phyloP scores from a whole-genome alignment of 805 yeast species.

The Starmerella davenportii region DNA sequence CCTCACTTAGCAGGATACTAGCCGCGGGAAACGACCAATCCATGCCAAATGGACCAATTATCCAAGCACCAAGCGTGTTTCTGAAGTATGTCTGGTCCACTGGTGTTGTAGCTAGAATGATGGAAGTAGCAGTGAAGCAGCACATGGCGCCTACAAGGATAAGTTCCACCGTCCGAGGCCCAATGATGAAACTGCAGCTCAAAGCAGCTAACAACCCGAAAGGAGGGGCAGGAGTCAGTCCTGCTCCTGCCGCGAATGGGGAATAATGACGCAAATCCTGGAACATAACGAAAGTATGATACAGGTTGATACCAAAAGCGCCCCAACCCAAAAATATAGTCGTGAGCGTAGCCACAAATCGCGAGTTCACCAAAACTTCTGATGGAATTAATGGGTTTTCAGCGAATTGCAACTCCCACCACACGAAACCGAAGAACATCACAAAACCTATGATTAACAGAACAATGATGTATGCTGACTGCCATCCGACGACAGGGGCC shows the following conservation, averaged over 20 bases:
- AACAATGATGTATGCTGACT: slow-evolving; percentile 34
- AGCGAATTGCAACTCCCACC: slow-evolving; percentile 31
- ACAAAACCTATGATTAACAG: slow-evolving; percentile 35
- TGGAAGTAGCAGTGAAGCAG: slow-evolving; percentile 37
- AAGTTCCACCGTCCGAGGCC: slow-evolving; percentile 31
- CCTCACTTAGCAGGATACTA: slow-evolving; percentile 40
- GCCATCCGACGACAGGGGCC: slow-evolving; percentile 60
- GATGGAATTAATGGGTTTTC: slow-evolving; percentile 38
- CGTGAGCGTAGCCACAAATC: slow-evolving; percentile 28
- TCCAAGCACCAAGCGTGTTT: slow-evolving; percentile 36
- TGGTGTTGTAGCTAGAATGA: slow-evolving; percentile 39
- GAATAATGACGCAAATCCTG: slow-evolving; percentile 33
- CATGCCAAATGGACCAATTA: slow-evolving; percentile 53
- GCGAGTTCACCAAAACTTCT: slow-evolving; percentile 30
- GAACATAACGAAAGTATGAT: slow-evolving; percentile 37
- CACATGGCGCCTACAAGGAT: slow-evolving; percentile 34
- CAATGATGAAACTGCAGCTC: slow-evolving; percentile 32
- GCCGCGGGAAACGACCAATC: slow-evolving; percentile 63
- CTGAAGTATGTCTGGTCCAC: slow-evolving; percentile 41
- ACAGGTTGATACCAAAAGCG: slow-evolving; percentile 58
- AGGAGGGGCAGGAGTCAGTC: slow-evolving; percentile 31
- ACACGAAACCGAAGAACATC: slow-evolving; percentile 30
- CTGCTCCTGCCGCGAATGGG: slow-evolving; percentile 31
- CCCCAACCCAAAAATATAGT: slow-evolving; percentile 56
- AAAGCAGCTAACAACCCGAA: slow-evolving; percentile 41